Conservation (phyloP, 1,284 basidiomycete species). For the Fomitopsis pinicola region DNA sequence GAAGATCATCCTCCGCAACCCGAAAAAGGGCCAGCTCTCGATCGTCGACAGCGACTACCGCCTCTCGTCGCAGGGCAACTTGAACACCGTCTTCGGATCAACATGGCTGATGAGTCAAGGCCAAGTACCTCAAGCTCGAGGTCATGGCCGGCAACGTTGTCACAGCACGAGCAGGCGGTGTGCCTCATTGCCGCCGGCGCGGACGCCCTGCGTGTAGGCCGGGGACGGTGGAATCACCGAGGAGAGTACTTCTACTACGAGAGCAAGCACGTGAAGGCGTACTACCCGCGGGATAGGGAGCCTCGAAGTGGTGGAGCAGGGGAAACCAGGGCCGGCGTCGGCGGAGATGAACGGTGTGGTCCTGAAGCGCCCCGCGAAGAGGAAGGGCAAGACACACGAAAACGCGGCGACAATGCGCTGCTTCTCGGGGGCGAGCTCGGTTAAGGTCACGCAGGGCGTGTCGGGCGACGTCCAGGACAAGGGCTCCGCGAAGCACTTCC, state of each 20-base stretch:
- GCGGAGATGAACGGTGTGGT: conserved; percentile 26
- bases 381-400: conserved; percentile 56
- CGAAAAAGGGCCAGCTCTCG: conserved; percentile 97
- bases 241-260: conserved; percentile 99
- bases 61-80: conserved; percentile 96
- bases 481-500: conserved; percentile 87
- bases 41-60: conserved; percentile 76
- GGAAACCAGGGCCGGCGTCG: conserved; percentile 41
- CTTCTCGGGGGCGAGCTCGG: conserved; percentile 91
- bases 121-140: conserved; percentile 79
- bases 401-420: conserved; percentile 97
- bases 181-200: conserved; percentile 92
- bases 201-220: conserved; percentile 94
- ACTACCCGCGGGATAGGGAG: conserved; percentile 92
- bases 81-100: conserved; percentile 79
- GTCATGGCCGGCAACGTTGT: conserved; percentile 98
- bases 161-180: conserved; percentile 93
- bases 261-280: conserved; percentile 97
- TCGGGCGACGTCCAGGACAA: conserved; percentile 97
- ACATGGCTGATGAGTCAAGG: conserved; percentile 94
- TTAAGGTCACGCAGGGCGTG: conserved; percentile 98
- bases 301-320: conserved; percentile 94
- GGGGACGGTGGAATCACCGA: conserved; percentile 92
- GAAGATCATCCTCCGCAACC: conserved; percentile 92
- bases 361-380: conserved; percentile 39